Base-by-base conservation (phyloP, 495 filamentous ascomycete genomes). In the Tuber calosporum region DNA sequence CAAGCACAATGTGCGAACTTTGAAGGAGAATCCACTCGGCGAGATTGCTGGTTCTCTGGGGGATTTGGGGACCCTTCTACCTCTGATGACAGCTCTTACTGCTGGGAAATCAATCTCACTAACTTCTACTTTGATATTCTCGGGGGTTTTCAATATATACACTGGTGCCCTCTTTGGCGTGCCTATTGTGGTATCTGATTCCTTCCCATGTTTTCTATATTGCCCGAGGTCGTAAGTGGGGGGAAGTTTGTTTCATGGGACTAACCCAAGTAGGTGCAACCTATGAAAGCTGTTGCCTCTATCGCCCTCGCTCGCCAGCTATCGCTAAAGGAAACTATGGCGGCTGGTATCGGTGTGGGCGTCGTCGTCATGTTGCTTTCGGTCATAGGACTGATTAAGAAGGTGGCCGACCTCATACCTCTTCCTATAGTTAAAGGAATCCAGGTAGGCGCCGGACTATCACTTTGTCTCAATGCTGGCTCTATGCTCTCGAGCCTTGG, bases 1-100 rank as follows among this genome's bases (percentile, higher is more conserved):
- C 9, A 30, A 62, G 11, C n/a, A 87, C 77, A 89, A 89, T 79
- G 74, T 85, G 72, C 76, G 80, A 34, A 86, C 84, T 26, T 83
- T 92, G 76, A 84, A 82, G 43, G 77, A 71, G 17, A 83, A 87
- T 62, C 91, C 92, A 77, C 84, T 93, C 26, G 85, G 90, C 38
- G 94, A 98, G 84, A 89, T 98, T 75, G 94, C 93, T 17, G 94
- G 94, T 66, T 90, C 93, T 0, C 85, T 98, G 20, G 94, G 94
- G 71, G 94, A 98, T 83, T 85, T 97, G 26, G 94, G 94, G 38
- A 97, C 93, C 4, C 88, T 98, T 39, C 88, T 98, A 13, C 94
- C 94, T 26, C 87, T 97, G 69, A 89, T 94, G 83, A 90, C 96
- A 72, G 92, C 93, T 3, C 88, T 97, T 4, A 88, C 93, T 0